These are phyloP conservation scores for Lactarius vividus DNA, from an alignment of 768 basidiomycete genomes.

Conservation along the genomic window DNA sequence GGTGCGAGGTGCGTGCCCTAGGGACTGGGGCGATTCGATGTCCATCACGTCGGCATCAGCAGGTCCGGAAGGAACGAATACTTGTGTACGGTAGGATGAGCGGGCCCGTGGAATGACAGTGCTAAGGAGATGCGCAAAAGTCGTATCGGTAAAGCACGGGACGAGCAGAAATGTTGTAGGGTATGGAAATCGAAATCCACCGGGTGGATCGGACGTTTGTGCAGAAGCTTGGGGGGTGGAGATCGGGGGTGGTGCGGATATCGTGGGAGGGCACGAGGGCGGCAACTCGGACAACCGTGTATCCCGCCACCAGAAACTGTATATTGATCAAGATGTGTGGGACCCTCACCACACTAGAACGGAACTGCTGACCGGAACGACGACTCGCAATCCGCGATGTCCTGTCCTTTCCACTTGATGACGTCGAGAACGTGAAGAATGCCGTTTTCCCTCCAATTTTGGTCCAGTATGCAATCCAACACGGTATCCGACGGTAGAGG, in stretches of 20 bases:
- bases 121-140: constrained; percentile 45
- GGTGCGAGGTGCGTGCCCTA: constrained; percentile 26
- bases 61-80: constrained; percentile 41
- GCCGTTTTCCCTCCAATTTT: constrained; percentile 72
- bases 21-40: constrained; percentile 37
- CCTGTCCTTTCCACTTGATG: constrained; percentile 82
- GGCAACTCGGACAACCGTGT: constrained; percentile 73
- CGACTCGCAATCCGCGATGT: constrained; percentile 78
- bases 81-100: constrained; percentile 43
- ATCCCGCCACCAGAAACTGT: constrained; percentile 86
- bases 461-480: constrained; percentile 80
- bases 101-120: constrained; percentile 56
- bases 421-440: constrained; percentile 81
- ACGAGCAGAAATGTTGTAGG: constrained; percentile 68
- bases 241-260: constrained; percentile 27
- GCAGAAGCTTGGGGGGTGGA: constrained; percentile 11
- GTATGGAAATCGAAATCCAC: constrained; percentile 58
- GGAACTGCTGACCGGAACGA: constrained; percentile 57
- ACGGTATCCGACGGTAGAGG: constrained; percentile 72
- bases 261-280: constrained; percentile 45
- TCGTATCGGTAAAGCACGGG: constrained; percentile 67
- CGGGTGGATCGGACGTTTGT: constrained; percentile 2
- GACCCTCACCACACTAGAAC: background rate
- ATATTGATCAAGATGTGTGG: constrained; percentile 1
- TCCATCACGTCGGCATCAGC: constrained; percentile 47